These are phyloP conservation scores for Ammopiptanthus mongolicus DNA, from an alignment of 306 rosid species.

Conservation along the genomic window DNA sequence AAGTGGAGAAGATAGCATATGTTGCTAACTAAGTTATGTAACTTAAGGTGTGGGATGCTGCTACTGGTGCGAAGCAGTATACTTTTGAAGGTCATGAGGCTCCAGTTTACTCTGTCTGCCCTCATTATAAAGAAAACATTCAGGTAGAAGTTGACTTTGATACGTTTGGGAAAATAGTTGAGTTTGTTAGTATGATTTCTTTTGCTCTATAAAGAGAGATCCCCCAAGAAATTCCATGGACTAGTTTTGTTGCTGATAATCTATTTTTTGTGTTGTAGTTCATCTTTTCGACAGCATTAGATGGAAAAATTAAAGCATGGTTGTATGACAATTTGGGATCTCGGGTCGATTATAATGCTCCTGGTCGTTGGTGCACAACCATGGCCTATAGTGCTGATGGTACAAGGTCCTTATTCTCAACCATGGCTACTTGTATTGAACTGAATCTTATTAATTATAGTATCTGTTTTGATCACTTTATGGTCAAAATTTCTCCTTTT, in stretches of 20 bases:
- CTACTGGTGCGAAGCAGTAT: constrained; percentile 69
- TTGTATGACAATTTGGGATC: constrained; percentile 97
- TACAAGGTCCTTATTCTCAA: constrained; percentile 55
- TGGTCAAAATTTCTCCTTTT: not conserved
- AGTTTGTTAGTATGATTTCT: not conserved
- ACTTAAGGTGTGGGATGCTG: constrained; percentile 93
- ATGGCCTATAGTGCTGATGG: constrained; percentile 99
- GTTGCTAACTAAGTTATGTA: constrained; percentile 27
- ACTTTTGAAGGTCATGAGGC: constrained; percentile 98
- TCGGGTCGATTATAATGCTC: constrained; percentile 98
- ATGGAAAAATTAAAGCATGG: constrained; percentile 98
- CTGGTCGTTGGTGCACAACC: constrained; percentile 99
- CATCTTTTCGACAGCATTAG: constrained; percentile 91
- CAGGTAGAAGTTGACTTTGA: constrained; percentile 49
- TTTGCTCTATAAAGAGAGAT: not conserved
- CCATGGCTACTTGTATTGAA: constrained; percentile 20
- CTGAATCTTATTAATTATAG: constrained; percentile 8
- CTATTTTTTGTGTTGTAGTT: constrained; percentile 45
- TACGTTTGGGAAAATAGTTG: not conserved
- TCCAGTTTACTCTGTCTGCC: constrained; percentile 95
- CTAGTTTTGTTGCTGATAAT: constrained; percentile 7
- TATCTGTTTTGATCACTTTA: not conserved
- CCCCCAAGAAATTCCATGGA: not conserved
- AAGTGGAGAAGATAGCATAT: constrained; percentile 6
- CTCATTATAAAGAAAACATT: constrained; percentile 89